These are phyloP conservation scores for Blastobotrys apis DNA, from an alignment of 1,139 yeast genomes.

Conservation along the genomic window DNA sequence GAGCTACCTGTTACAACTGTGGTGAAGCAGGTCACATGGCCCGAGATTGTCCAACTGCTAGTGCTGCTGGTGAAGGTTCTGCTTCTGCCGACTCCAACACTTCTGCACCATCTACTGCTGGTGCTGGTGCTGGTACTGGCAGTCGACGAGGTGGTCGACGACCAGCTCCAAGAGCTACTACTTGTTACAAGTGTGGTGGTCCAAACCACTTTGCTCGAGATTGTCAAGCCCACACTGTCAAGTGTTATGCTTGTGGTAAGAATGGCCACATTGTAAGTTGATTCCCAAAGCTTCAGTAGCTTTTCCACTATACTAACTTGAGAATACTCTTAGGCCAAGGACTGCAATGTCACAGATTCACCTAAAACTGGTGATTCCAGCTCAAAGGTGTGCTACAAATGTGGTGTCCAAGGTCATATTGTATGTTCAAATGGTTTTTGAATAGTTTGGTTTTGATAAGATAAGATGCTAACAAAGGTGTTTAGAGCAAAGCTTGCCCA, in stretches of 20 bases:
- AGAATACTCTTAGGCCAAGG: slow-evolving; percentile 2
- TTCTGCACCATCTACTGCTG: slow-evolving; percentile 12
- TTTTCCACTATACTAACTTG: slow-evolving; percentile 50
- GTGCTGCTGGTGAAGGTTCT: slow-evolving; percentile 24
- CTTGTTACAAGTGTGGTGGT: slow-evolving; percentile 90
- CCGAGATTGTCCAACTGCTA: slow-evolving; percentile 47
- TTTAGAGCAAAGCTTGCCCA: not conserved
- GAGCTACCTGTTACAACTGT: slow-evolving; percentile 42
- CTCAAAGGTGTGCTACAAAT: slow-evolving; percentile 73
- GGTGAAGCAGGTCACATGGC: slow-evolving; percentile 76
- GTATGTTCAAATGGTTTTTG: too few relatives aligned
- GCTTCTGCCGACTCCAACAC: slow-evolving; percentile 21
- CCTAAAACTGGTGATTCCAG: slow-evolving; percentile 5
- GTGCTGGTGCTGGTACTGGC: slow-evolving; percentile 1
- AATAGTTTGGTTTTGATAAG: slow-evolving; percentile 90
- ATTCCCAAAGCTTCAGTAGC: too few relatives aligned
- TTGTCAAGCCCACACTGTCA: slow-evolving; percentile 71
- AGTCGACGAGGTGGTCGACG: slow-evolving; percentile 12
- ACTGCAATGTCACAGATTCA: slow-evolving; percentile 5
- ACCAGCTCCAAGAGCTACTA: slow-evolving; percentile 38
- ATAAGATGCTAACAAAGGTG: slow-evolving; percentile 46
- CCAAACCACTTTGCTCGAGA: slow-evolving; percentile 92
- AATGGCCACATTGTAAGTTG: slow-evolving; percentile 57
- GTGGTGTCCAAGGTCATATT: too few relatives aligned
- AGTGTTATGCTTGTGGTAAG: slow-evolving; percentile 86